phyloP scores from a whole-genome alignment of 768 basidiomycete genomes.

The Lactarius psammicola region DNA sequence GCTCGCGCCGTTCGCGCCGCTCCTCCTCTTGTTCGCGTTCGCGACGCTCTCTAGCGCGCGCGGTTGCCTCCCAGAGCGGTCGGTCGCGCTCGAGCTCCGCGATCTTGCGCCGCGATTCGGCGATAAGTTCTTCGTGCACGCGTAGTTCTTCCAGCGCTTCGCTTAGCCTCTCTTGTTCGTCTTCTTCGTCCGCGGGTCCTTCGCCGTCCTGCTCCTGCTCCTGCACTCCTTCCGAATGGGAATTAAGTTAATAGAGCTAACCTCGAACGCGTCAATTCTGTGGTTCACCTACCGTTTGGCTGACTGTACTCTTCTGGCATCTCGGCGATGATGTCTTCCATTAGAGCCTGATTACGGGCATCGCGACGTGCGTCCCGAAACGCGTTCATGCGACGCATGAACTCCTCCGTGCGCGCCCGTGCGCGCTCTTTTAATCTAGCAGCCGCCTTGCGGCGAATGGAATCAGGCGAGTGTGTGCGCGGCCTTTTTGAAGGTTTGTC shows the following conservation, averaged over 20 bases:
- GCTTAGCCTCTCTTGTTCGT: constrained; percentile 23
- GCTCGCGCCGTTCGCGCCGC: constrained; percentile 28
- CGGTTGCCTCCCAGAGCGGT: constrained; percentile 59
- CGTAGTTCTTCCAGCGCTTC: constrained; percentile 32
- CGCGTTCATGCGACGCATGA: constrained; percentile 36
- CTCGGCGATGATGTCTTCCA: constrained; percentile 40
- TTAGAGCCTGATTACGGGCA: constrained; percentile 39
- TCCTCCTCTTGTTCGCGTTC: constrained; percentile 34
- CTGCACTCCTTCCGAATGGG: not conserved
- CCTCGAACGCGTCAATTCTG: not conserved
- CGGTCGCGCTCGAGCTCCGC: constrained; percentile 64
- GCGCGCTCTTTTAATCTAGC: constrained; percentile 42
- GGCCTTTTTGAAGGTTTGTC: constrained; percentile 44
- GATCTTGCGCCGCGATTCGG: constrained; percentile 64
- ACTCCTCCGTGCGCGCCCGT: constrained; percentile 42
- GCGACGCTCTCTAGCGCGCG: constrained; percentile 34
- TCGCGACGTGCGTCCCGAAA: constrained; percentile 39
- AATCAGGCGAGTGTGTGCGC: constrained; percentile 48
- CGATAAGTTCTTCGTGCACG: constrained; percentile 45
- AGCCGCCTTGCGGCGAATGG: constrained; percentile 41
- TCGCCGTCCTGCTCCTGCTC: not conserved
- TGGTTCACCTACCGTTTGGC: constrained; percentile 7
- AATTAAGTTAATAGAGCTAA: not conserved
- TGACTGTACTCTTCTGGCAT: constrained; percentile 22
- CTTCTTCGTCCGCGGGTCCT: constrained; percentile 10